Evolutionary conservation across 495 filamentous ascomycete genomes (phyloP), one percentile per base, ranked within the genome.

Genomic region (Xylaria intraflava): DNA sequence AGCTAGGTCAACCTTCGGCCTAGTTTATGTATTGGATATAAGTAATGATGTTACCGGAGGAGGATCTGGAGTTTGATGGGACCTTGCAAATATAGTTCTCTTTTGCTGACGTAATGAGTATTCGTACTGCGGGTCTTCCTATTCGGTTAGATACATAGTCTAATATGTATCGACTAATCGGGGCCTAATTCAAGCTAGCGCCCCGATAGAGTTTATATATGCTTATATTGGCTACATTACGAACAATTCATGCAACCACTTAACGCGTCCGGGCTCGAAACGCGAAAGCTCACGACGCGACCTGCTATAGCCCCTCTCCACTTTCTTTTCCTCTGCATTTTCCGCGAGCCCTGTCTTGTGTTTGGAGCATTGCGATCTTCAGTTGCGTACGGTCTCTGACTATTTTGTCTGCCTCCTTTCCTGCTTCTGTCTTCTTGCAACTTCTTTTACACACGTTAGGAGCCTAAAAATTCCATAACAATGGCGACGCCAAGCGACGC

Each of bases 401-500:
- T 6, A 22, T 22, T 30, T n/a, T 10, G 16, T 22, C 47, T 40
- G 7, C 42, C 22, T 31, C 16, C 33, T 1, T 22, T 24, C 11
- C 5, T 24, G 3, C 10, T 20, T n/a, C 26, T 11, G 8, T 43
- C 19, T 40, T 16, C n/a, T 23, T 12, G 35, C 19, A 33, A 26
- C 54, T 22, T 44, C 39, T 48, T 46, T 31, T 33, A 44, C 35
- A 4, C 6, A n/a, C 41, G 24, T 12, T 42, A 49, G 29, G 6
- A 44, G 50, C 35, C 35, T 23, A 24, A 42, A 47, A 33, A 42
- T 51, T 53, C 26, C 33, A 31, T 51, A 62, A 56, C 48, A 63
- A 66, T 67, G 65, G 69, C 65, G 53, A 60, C 67, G 26, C 66
- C 72, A 57, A 76, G 74, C 66, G 72, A 76, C 56, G 63, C 65